Evolutionary conservation across 495 filamentous ascomycete species (phyloP).

Genomic region (Massariosphaeria phaeospora): DNA sequence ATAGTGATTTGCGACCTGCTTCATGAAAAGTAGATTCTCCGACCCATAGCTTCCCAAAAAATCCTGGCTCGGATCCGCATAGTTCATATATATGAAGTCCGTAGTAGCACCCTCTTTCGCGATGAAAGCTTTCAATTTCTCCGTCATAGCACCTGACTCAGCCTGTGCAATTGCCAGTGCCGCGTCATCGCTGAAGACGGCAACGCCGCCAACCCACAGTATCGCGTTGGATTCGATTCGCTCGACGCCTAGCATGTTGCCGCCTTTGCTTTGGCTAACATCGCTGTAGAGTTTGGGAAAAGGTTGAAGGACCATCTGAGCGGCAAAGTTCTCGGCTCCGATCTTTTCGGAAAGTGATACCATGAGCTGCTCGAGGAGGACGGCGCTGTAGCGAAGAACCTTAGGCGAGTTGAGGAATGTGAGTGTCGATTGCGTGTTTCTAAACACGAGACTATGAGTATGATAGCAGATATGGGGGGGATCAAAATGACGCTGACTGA

Average conservation of each 20-base stretch:
- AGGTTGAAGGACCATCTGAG: conserved; percentile 36
- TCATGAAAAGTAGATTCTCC: conserved; percentile 6
- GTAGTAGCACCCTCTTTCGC: background rate
- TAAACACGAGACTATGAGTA: background rate
- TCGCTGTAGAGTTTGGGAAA: conserved; percentile 33
- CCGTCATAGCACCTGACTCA: background rate
- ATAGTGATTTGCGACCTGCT: conserved; percentile 3
- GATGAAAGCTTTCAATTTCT: background rate
- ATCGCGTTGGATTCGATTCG: background rate
- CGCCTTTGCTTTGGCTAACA: conserved; percentile 32
- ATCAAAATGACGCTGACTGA: background rate
- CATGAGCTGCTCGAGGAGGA: background rate
- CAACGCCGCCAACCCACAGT: background rate
- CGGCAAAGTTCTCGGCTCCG: conserved; percentile 21
- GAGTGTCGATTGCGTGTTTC: background rate
- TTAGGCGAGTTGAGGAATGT: background rate
- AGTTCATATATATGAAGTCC: conserved; percentile 4
- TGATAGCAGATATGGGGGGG: background rate
- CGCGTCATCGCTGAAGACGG: background rate
- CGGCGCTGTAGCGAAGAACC: background rate
- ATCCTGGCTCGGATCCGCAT: conserved; percentile 9
- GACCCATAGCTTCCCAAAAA: conserved; percentile 4
- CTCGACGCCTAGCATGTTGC: conserved; percentile 39
- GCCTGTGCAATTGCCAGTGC: background rate
- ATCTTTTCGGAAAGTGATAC: background rate